A percentile compares a stretch with the other conserved stretches of the same genome.
These are phyloP conservation scores for Ceratocystiopsis brevicomis DNA, from an alignment of 2,329 filamentous ascomycete species.

Conservation along the genomic window DNA sequence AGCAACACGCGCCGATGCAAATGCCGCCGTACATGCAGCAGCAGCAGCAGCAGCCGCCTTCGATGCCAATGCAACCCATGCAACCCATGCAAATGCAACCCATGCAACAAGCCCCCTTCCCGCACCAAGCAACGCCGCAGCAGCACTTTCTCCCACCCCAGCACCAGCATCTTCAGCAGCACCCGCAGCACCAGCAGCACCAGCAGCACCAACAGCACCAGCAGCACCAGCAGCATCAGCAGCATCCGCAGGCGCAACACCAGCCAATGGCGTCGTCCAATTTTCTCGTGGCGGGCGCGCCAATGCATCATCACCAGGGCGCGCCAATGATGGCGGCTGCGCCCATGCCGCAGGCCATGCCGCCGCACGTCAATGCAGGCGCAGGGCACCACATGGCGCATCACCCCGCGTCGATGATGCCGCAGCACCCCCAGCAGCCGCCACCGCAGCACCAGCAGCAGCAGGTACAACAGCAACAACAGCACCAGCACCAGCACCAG, in stretches of 20 bases:
- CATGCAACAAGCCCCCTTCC: constrained; percentile 1
- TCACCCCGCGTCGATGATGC: not conserved
- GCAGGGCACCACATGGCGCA: not conserved
- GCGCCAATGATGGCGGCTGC: constrained; percentile 3
- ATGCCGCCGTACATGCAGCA: not conserved
- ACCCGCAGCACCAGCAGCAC: not conserved
- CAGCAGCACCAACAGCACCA: not conserved
- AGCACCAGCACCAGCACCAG: constrained; percentile 14
- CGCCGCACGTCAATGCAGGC: not conserved
- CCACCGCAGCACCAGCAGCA: not conserved
- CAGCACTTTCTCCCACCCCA: not conserved
- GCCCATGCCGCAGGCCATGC: constrained; percentile 2
- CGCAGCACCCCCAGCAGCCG: not conserved
- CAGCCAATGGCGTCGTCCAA: not conserved
- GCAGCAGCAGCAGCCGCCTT: not conserved
- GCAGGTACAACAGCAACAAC: constrained; percentile 20
- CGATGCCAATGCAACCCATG: not conserved
- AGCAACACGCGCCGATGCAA: constrained; percentile 3
- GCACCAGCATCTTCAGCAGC: not conserved
- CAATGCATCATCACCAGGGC: constrained; percentile 4
- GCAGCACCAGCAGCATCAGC: not conserved
- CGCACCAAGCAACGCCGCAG: not conserved
- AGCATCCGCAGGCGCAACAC: not conserved
- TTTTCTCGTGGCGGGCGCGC: not conserved
- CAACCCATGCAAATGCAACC: constrained; percentile 1